A percentile compares a stretch with the other conserved stretches of the same genome.
Evolutionary conservation across 164 flowering plant species (phyloP).

Genomic region (Liquidambar formosana): DNA sequence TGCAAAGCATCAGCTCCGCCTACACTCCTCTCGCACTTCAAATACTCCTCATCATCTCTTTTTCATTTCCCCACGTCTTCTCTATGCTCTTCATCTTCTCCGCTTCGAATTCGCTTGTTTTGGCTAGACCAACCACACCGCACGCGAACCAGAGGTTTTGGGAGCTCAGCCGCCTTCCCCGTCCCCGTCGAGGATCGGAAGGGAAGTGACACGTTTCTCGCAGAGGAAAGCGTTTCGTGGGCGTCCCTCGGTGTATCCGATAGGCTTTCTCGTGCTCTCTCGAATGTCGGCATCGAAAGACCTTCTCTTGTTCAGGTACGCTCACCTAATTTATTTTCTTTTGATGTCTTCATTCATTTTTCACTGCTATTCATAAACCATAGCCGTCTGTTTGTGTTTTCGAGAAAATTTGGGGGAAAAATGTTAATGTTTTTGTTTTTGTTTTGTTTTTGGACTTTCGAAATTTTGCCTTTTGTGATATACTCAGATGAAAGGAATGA

Average conservation of each 20-base stretch:
- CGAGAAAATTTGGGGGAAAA: background rate
- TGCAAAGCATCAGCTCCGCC: conserved; percentile 20
- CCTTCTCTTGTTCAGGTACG: conserved; percentile 83
- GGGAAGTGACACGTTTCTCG: conserved; percentile 50
- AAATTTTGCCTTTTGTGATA: too few species aligned
- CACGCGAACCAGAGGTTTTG: conserved; percentile 23
- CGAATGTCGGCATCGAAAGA: conserved; percentile 49
- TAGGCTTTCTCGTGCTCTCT: conserved; percentile 55
- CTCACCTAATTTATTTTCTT: background rate
- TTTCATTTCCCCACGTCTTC: background rate
- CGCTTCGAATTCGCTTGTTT: conserved; percentile 15
- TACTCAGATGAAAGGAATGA: too few species aligned
- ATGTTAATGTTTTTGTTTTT: too few species aligned
- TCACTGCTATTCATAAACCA: background rate
- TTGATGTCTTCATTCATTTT: background rate
- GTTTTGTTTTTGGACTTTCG: too few species aligned
- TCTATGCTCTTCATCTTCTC: conserved; percentile 8
- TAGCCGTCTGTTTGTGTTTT: background rate
- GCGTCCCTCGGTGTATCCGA: conserved; percentile 71
- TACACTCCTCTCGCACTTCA: conserved; percentile 20
- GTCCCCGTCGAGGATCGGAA: conserved; percentile 9
- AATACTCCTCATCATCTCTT: background rate
- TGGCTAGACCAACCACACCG: conserved; percentile 12
- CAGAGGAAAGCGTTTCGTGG: conserved; percentile 76
- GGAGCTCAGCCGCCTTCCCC: conserved; percentile 18